A percentile compares a stretch with the other conserved stretches of the same genome.
Conservation (phyloP, 768 basidiomycete genomes). For the Suillus subaureus region DNA sequence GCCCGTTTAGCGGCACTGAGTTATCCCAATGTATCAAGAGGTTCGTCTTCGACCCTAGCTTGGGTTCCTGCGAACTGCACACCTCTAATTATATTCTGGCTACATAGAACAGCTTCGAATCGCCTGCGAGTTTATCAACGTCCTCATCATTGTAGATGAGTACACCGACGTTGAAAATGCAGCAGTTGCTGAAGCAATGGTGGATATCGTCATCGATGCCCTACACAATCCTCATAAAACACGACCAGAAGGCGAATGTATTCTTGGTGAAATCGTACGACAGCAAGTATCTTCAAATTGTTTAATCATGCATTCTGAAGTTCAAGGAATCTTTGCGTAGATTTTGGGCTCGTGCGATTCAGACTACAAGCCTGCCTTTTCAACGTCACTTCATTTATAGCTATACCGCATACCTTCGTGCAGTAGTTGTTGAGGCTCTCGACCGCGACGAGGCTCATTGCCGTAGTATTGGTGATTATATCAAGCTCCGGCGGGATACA, state of each 20-base stretch:
- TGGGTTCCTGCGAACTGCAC: too few relatives aligned
- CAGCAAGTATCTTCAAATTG: constrained; percentile 8
- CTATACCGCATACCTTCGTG: constrained; percentile 8
- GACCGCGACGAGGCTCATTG: constrained; percentile 13
- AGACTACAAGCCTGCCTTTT: constrained; percentile 3
- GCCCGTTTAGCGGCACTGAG: constrained; percentile 10
- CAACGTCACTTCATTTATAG: constrained; percentile 12
- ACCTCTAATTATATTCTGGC: too few relatives aligned
- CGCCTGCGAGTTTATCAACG: constrained; percentile 35
- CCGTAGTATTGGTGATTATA: constrained; percentile 32
- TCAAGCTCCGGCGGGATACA: constrained; percentile 34
- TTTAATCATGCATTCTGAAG: background rate
- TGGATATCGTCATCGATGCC: constrained; percentile 14
- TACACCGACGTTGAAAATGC: constrained; percentile 27
- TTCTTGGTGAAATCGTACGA: constrained; percentile 14
- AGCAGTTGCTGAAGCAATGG: constrained; percentile 1
- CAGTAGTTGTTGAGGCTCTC: constrained; percentile 8
- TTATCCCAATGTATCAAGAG: constrained; percentile 10
- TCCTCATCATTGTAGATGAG: constrained; percentile 35
- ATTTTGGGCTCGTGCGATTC: constrained; percentile 11
- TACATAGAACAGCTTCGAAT: constrained; percentile 23
- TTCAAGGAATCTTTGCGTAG: background rate
- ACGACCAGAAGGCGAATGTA: constrained; percentile 13
- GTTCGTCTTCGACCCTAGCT: background rate
- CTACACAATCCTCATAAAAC: constrained; percentile 7